Evolutionary conservation across 441 rosid genomes (phyloP), one percentile per base, ranked within the genome.

Genomic region (Jatropha multifida): DNA sequence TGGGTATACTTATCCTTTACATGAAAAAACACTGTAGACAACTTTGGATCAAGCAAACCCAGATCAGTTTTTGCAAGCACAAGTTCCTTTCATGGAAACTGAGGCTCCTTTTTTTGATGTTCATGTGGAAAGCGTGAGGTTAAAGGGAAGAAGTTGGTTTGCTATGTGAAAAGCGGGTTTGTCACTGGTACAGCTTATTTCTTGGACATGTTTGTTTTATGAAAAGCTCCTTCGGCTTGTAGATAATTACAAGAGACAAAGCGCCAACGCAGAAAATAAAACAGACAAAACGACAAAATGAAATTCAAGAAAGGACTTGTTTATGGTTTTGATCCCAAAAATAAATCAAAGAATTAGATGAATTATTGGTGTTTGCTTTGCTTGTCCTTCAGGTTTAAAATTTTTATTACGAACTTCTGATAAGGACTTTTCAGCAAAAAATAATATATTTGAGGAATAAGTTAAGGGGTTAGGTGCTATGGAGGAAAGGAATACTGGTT

Each of bases 121-220:
- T 82, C 89, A 79, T 79, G 82, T n/a, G 69, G 71, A 72, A 74
- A 72, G 83, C 77, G 79, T 78, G 86, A 64, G 63, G 54, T 69
- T 65, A 58, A 42, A 54, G 37, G 11, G 41, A 41, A 66, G 72
- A 41, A 60, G 71, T 44, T 74, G 68, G 77, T 69, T 71, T 0
- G 10, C 15, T n/a, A 13, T 17, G n/a, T 8, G 26, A 61, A 76
- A 76, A 38, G 18, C n/a, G 14, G 60, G 11, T 10, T 17, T 49
- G 78, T 58, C 6, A 51, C 73, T n/a, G 32, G 12, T 23, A 59
- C 32, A 11, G 15, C 9, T 55, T 27, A 32, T 32, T 49, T 68
- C 41, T 69, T 48, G 64, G 65, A 71, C 59, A 69, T 73, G 42
- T 55, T 60, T n/a, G 23, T 26, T 63, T 27, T n/a, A 18, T 63